phyloP scores from a whole-genome alignment of 2,329 filamentous ascomycete genomes.

The Thelonectria rubi region DNA sequence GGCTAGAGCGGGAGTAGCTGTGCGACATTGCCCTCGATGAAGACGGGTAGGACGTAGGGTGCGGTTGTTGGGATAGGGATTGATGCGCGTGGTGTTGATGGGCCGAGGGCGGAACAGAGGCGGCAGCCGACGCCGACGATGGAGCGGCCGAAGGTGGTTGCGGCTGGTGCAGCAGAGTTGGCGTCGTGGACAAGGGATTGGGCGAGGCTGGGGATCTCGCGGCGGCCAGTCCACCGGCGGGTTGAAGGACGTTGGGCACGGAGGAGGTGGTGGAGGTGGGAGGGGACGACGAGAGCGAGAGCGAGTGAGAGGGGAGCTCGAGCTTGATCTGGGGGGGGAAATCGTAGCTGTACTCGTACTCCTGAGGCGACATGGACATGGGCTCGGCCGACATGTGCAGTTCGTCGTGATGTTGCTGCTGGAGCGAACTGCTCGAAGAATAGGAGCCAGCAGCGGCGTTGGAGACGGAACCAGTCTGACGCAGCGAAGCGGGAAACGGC shows the following conservation, averaged over 20 bases:
- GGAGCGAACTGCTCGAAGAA: constrained; percentile 20
- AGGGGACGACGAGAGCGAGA: constrained; percentile 52
- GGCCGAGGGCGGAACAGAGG: constrained; percentile 45
- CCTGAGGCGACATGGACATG: constrained; percentile 55
- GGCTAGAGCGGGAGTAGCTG: constrained; percentile 86
- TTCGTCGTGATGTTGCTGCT: constrained; percentile 56
- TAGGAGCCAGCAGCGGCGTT: constrained; percentile 36
- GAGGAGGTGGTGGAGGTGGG: constrained; percentile 51
- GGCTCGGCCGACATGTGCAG: constrained; percentile 61
- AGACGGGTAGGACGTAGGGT: constrained; percentile 58
- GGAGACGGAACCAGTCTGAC: constrained; percentile 38
- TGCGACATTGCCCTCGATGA: constrained; percentile 70
- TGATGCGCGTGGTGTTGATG: constrained; percentile 46
- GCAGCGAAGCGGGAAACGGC: constrained; percentile 46
- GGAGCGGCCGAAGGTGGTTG: constrained; percentile 47
- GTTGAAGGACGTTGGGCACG: constrained; percentile 68
- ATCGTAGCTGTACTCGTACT: constrained; percentile 55
- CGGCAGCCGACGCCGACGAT: constrained; percentile 46
- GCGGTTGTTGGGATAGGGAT: constrained; percentile 63
- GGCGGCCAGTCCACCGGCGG: constrained; percentile 56
- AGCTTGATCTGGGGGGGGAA: constrained; percentile 63
- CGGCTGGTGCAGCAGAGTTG: constrained; percentile 48
- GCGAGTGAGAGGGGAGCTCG: constrained; percentile 54
- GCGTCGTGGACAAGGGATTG: constrained; percentile 52
- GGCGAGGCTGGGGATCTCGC: constrained; percentile 52